These are phyloP conservation scores for Cicer yamashitae DNA, from an alignment of 306 rosid species.

Conservation along the genomic window DNA sequence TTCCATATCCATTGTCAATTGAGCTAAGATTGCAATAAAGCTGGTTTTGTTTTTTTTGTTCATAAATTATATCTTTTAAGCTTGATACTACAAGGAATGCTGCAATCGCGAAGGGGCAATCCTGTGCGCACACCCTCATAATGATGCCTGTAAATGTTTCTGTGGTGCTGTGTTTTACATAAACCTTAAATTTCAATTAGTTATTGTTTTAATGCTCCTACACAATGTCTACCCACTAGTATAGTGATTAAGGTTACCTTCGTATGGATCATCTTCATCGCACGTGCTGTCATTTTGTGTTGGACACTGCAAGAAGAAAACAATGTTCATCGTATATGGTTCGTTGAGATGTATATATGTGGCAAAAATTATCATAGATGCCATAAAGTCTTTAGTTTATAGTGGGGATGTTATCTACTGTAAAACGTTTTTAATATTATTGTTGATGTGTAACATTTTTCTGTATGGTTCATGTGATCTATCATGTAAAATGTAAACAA, in stretches of 20 bases:
- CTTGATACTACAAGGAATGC: background rate
- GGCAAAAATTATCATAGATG: conserved; percentile 4
- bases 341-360: background rate
- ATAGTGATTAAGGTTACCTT: conserved; percentile 55
- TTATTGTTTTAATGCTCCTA: conserved; percentile 37
- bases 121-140: background rate
- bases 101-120: background rate
- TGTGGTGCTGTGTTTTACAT: conserved; percentile 13
- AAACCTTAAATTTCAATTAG: conserved; percentile 13
- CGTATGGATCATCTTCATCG: conserved; percentile 47
- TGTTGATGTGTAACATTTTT: background rate
- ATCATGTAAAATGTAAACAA: conserved; percentile 11
- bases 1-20: background rate
- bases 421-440: background rate
- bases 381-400: conserved; percentile 2
- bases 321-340: conserved; percentile 35
- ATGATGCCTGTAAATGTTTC: conserved; percentile 23
- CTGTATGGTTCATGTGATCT: background rate
- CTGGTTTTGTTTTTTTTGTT: background rate
- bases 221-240: conserved; percentile 31
- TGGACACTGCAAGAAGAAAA: conserved; percentile 58
- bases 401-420: background rate
- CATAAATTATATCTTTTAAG: background rate
- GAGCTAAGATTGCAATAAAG: background rate
- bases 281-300: conserved; percentile 48